Evolutionary conservation across 768 basidiomycete genomes (phyloP).

Genomic region (Leccinum uliginosum): DNA sequence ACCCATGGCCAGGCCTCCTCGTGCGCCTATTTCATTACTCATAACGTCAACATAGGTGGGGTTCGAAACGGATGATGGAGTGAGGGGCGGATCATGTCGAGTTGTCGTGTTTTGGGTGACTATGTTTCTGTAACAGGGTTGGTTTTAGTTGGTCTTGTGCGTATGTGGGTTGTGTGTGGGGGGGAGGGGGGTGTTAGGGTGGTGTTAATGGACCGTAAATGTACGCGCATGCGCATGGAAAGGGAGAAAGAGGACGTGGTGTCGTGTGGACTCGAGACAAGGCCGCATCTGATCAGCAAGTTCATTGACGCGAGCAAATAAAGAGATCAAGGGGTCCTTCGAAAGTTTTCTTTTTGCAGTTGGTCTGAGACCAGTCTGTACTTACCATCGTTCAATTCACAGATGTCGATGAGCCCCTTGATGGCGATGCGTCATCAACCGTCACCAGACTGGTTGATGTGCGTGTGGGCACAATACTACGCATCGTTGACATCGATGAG

Average conservation of each 20-base stretch:
- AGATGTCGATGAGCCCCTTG: too few relatives aligned
- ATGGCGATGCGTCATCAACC: too few relatives aligned
- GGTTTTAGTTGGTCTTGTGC: background rate
- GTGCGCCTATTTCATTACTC: background rate
- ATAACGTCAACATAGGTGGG: background rate
- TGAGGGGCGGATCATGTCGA: background rate
- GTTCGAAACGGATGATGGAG: slow-evolving; percentile 3
- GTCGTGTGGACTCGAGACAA: background rate
- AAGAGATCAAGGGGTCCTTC: too few relatives aligned
- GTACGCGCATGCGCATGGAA: background rate
- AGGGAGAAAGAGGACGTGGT: background rate
- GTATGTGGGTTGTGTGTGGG: background rate
- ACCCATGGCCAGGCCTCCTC: background rate
- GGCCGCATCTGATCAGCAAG: background rate
- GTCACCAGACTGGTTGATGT: background rate
- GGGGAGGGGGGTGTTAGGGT: background rate
- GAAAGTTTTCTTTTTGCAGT: too few relatives aligned
- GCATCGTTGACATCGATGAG: background rate
- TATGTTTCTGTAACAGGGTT: background rate
- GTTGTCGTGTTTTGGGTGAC: slow-evolving; percentile 5
- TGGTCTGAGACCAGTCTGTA: too few relatives aligned
- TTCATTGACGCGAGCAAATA: background rate
- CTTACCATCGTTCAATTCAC: too few relatives aligned
- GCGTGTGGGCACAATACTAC: background rate
- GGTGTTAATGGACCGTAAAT: background rate